Base-by-base conservation (phyloP, 768 basidiomycete genomes). In the Auricularia sp. region DNA sequence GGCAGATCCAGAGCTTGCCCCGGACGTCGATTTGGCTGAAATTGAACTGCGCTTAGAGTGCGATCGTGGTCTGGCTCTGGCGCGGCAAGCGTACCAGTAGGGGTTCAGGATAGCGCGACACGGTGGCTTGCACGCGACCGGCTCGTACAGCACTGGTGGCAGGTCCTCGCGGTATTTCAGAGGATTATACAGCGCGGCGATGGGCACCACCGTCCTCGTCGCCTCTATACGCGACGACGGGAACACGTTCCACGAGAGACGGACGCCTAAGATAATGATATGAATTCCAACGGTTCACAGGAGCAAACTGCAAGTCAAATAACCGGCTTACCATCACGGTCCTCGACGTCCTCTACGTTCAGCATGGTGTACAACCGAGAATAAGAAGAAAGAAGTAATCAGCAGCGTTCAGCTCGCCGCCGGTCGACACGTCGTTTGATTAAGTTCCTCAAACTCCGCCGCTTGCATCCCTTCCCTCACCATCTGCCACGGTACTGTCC, bases 1-100 rank as follows among this genome's bases (percentile, higher is more conserved):
- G 97, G 72, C 97, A 99, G 69, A 98, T 99, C 97, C 97, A 99
- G 62, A 99, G 85, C 77, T 98, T 98, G 70, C 91, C 96, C 71
- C 97, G 86, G 67, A 98, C 93, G 78, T 98, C 97, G 72, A 99
- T 95, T 81, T 98, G 96, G 75, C 97, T 98, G 73, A 29, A 71
- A 39, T 58, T 4, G 54, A 65, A 21, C 58, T 23, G 8, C 21
- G 36, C 21, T 21, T 42, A 42, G 12, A 14, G 35, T 51, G n/a
- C 47, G 59, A 36, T 29, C 62, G 36, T 10, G 62, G 29, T 2
- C 44, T 36, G 62, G 43, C 65, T 64, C 29, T 44, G 61, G 21
- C n/a, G 61, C 16, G 33, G 62, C 12, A 78, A 29, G 29, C 83
- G 66, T 71, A 94, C 94, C 95, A 98, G 81, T 94, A 98, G 18